These are phyloP conservation scores for Neurospora discreta DNA, from an alignment of 495 filamentous ascomycete genomes.

Conservation along the genomic window DNA sequence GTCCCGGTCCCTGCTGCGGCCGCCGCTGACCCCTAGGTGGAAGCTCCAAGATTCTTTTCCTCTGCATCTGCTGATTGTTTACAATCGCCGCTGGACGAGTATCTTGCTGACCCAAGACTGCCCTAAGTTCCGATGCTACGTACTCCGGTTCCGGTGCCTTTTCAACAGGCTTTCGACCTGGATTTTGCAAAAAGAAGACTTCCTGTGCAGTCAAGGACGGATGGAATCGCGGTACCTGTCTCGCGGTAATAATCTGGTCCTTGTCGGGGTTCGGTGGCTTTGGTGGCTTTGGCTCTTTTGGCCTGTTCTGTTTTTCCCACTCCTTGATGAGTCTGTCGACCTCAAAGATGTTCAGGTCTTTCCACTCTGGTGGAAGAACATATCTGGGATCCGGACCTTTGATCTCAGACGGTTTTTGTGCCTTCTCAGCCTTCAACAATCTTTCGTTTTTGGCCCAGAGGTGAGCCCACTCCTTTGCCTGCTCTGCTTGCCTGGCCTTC, in stretches of 20 bases:
- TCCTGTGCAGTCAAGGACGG: background rate
- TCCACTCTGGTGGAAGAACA: background rate
- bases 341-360: background rate
- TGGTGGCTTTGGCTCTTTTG: background rate
- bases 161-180: background rate
- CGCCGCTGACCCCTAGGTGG: background rate
- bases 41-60: background rate
- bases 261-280: background rate
- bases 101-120: background rate
- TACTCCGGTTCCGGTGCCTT: background rate
- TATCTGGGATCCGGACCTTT: background rate
- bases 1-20: background rate
- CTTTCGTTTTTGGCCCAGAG: rapidly evolving
- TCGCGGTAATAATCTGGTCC: background rate
- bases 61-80: background rate
- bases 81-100: background rate
- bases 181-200: background rate
- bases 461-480: background rate
- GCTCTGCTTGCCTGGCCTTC: background rate
- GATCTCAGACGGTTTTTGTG: background rate
- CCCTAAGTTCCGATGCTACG: background rate
- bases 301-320: background rate
- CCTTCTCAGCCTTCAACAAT: too few species aligned
- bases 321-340: background rate
- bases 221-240: background rate